These are phyloP conservation scores for Xylaria hypoxylon DNA, from an alignment of 2,329 filamentous ascomycete species.

Conservation along the genomic window DNA sequence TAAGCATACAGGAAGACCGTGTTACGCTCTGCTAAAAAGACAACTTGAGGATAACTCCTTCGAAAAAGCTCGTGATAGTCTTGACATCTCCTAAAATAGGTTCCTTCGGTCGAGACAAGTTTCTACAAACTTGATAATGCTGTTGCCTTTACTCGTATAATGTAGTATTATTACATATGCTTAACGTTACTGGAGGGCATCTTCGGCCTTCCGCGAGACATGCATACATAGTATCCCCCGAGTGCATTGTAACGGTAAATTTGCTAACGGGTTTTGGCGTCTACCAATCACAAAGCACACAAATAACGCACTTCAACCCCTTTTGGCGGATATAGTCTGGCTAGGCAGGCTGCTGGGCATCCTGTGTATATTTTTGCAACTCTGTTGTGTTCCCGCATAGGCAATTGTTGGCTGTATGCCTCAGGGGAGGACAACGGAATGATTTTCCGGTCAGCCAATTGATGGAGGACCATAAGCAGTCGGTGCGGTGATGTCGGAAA, in stretches of 20 bases:
- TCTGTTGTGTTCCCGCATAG: conserved; percentile 2
- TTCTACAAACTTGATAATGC: not conserved
- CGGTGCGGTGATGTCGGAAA: conserved; percentile 23
- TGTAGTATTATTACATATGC: conserved; percentile 17
- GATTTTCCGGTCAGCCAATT: conserved; percentile 13
- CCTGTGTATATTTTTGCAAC: conserved; percentile 18
- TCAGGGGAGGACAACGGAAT: not conserved
- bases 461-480: not conserved
- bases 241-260: conserved; percentile 23
- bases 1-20: conserved; percentile 16
- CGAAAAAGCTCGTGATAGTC: conserved; percentile 16
- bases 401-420: conserved; percentile 21
- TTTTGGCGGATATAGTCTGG: conserved; percentile 11
- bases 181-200: conserved; percentile 18
- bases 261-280: conserved; percentile 20
- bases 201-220: conserved; percentile 40
- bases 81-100: conserved; percentile 30
- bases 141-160: conserved; percentile 2
- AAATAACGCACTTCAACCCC: not conserved
- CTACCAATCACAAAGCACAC: conserved; percentile 21
- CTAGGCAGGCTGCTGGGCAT: conserved; percentile 28
- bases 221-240: conserved; percentile 32
- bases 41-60: conserved; percentile 16
- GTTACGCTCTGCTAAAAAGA: conserved; percentile 25
- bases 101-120: conserved; percentile 5